Percentiles rank a stretch among this genome's conserved stretches.
Evolutionary conservation across 75 land plant species (phyloP).

Genomic region (Pinus tabuliformis): DNA sequence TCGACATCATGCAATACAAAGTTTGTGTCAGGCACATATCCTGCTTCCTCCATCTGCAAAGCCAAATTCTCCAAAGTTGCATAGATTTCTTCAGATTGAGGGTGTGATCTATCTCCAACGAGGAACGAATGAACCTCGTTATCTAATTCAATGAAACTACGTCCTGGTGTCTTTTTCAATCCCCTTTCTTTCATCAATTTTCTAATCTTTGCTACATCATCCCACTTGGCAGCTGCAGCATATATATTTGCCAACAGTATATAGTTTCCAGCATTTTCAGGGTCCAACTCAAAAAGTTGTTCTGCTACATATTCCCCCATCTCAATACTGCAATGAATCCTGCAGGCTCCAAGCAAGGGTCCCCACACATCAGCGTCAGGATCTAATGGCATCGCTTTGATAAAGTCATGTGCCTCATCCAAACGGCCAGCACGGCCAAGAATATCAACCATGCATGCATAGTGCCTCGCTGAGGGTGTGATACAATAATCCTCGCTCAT

Average conservation of each 20-base stretch:
- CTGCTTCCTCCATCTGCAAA: background rate
- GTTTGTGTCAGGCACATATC: background rate
- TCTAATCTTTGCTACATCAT: background rate
- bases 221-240: background rate
- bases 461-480: background rate
- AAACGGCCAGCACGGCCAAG: background rate
- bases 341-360: conserved; percentile 2
- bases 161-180: background rate
- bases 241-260: background rate
- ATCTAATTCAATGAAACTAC: background rate
- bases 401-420: background rate
- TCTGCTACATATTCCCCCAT: background rate
- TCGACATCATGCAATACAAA: background rate
- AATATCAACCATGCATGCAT: background rate
- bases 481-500: background rate
- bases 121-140: background rate
- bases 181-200: background rate
- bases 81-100: background rate
- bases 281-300: background rate
- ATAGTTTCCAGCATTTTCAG: background rate
- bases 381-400: background rate
- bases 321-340: background rate
- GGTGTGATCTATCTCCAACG: background rate
- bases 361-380: background rate
- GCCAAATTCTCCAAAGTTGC: background rate